Evolutionary conservation across 495 filamentous ascomycete species (phyloP).

Genomic region (Xylaria telfairii): DNA sequence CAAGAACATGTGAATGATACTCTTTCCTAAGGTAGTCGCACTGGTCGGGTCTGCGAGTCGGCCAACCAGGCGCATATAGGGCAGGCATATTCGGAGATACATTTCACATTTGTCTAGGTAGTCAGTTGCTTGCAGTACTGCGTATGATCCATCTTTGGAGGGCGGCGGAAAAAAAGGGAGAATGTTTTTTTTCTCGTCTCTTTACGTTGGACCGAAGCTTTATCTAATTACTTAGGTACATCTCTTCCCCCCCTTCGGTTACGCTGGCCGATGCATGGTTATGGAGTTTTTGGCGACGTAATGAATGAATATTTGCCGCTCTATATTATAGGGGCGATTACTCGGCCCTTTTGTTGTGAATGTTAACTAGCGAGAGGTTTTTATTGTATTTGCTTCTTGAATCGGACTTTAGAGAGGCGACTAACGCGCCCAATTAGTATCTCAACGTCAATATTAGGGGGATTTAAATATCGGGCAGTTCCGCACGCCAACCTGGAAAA

Average conservation of each 20-base stretch:
- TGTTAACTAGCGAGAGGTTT: background rate
- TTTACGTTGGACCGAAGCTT: background rate
- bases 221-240: background rate
- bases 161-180: background rate
- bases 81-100: background rate
- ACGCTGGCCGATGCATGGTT: conserved; percentile 17
- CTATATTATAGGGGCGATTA: background rate
- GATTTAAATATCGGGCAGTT: too few species aligned
- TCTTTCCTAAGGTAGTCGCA: background rate
- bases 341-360: background rate
- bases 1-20: background rate
- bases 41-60: background rate
- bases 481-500: too few species aligned
- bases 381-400: background rate
- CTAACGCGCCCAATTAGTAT: too few species aligned
- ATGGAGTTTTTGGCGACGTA: conserved; percentile 15
- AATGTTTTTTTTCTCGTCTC: background rate
- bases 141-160: background rate
- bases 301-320: conserved; percentile 5
- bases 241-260: background rate
- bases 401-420: too few species aligned
- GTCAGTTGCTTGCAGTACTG: conserved; percentile 14
- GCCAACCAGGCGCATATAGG: background rate
- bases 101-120: background rate
- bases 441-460: too few species aligned